Conservation (phyloP, 1,284 basidiomycete species). For the Trichosporon asahii region DNA sequence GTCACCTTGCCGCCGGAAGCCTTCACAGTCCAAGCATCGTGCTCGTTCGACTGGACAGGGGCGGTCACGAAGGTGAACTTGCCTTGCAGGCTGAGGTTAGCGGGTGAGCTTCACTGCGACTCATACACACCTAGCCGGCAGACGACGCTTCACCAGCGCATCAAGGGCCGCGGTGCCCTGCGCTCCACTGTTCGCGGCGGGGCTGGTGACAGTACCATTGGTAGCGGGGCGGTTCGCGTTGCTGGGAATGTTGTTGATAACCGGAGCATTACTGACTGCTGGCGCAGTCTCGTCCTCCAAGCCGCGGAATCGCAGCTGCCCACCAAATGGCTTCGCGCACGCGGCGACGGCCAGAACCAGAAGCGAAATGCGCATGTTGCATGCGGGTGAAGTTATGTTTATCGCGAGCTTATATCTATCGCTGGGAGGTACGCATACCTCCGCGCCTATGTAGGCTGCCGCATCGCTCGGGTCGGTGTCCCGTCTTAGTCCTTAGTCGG, state of each 20-base stretch:
- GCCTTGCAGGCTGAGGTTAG: conserved; percentile 8
- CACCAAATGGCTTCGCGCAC: not conserved
- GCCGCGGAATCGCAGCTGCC: not conserved
- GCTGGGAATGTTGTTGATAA: not conserved
- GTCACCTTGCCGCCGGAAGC: conserved; percentile 15
- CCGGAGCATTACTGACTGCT: not conserved
- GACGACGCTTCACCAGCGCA: conserved; percentile 13
- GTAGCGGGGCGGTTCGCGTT: not conserved
- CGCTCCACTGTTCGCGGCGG: not conserved
- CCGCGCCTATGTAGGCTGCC: too few relatives aligned
- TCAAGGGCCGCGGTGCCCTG: conserved; percentile 6
- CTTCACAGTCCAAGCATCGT: conserved; percentile 11
- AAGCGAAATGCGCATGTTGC: not conserved
- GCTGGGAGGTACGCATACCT: too few relatives aligned
- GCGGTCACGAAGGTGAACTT: conserved; percentile 9
- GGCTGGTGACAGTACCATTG: not conserved
- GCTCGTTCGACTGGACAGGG: not conserved
- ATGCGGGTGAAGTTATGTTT: not conserved
- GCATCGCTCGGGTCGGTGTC: too few relatives aligned
- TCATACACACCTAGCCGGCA: conserved; percentile 7
- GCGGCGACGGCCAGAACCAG: not conserved
- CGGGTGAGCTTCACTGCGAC: too few relatives aligned
- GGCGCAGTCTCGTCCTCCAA: not conserved
- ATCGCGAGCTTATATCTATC: not conserved
- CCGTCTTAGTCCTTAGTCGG: too few relatives aligned